These are phyloP conservation scores for Posidonia oceanica DNA, from an alignment of 116 monocot species.

Conservation along the genomic window DNA sequence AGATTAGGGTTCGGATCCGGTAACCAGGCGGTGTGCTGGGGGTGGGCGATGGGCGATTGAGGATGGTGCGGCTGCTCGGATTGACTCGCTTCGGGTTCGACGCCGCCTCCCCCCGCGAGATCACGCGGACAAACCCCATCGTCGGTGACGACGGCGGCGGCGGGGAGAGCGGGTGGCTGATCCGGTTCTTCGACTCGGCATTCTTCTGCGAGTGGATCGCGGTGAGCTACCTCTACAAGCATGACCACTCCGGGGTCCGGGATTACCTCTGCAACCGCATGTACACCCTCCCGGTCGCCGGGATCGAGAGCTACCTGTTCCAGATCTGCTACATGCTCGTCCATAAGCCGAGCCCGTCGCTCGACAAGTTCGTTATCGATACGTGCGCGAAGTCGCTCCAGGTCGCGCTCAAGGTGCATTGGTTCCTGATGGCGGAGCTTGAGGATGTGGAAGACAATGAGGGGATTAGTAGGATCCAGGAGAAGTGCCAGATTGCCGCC, in stretches of 20 bases:
- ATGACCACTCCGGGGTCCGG: slow-evolving; percentile 84
- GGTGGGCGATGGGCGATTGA: slow-evolving; percentile 6
- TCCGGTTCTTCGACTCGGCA: slow-evolving; percentile 95
- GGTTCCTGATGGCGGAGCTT: slow-evolving; percentile 93
- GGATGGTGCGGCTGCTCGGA: slow-evolving; percentile 87
- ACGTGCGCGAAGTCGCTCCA: slow-evolving; percentile 81
- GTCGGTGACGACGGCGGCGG: slow-evolving; percentile 2
- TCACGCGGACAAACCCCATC: slow-evolving; percentile 33
- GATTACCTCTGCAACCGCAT: slow-evolving; percentile 98
- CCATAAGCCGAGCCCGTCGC: slow-evolving; percentile 89
- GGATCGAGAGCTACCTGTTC: slow-evolving; percentile 84
- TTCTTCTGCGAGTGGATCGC: slow-evolving; percentile 99
- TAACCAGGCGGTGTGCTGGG: background rate
- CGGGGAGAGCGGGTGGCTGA: slow-evolving; percentile 83
- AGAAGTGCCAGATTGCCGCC: slow-evolving; percentile 97
- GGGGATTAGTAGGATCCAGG: slow-evolving; percentile 77
- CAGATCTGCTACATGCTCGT: slow-evolving; percentile 99
- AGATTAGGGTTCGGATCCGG: too few species aligned
- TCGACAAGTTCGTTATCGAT: slow-evolving; percentile 95
- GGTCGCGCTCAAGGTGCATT: slow-evolving; percentile 94
- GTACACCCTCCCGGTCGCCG: slow-evolving; percentile 83
- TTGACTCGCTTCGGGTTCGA: slow-evolving; percentile 52
- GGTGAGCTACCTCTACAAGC: slow-evolving; percentile 99
- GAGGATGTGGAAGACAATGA: slow-evolving; percentile 86
- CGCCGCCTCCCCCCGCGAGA: slow-evolving; percentile 73